Evolutionary conservation across 164 flowering plant species (phyloP), one percentile per base, ranked within the genome.

Genomic region (Warburgia ugandensis): DNA sequence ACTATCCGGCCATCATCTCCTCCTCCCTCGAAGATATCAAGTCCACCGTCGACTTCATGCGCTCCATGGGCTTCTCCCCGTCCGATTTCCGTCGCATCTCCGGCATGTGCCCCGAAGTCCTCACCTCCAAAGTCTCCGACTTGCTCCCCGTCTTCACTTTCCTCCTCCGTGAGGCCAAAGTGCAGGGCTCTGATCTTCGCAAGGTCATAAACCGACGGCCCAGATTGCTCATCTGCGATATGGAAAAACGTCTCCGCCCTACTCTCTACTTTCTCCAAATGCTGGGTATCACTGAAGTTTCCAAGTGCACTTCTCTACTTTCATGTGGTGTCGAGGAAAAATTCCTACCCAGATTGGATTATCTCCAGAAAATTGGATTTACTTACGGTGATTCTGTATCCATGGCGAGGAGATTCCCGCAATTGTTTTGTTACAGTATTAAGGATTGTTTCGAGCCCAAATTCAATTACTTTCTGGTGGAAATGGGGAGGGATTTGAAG

Each of bases 401-500:
- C 1, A 85, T 92, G 94, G 74, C 82, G 13, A 57, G 91, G 67
- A 61, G 87, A 36, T 85, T 85, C 60, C 96, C 99, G 0, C 74
- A 68, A 46, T 52, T 92, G 58, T 86, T 92, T 42, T 79, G 86
- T 59, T 85, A 80, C 60, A 75, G 96, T 27, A 69, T 87, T 0
- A 60, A 78, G 71, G 73, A 64, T 10, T 88, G 84, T 59, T 64
- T 78, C 13, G 80, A 79, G 79, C 95, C 86, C 0, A 92, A 92
- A 42, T 65, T 81, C 40, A 66, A 88, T 50, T 92, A 83, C 64
- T 84, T 88, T 50, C 76, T 80, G 60, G 74, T 73, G 67, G 89
- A 80, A 36, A 88, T 92, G 96, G 77, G 94, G 60, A 75, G 96
- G 70, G 89, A 80, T 5, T 65, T 88, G 81, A 79, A 66, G 59